Evolutionary conservation across 331 rosid species (phyloP).

Genomic region (Acacia concinna): DNA sequence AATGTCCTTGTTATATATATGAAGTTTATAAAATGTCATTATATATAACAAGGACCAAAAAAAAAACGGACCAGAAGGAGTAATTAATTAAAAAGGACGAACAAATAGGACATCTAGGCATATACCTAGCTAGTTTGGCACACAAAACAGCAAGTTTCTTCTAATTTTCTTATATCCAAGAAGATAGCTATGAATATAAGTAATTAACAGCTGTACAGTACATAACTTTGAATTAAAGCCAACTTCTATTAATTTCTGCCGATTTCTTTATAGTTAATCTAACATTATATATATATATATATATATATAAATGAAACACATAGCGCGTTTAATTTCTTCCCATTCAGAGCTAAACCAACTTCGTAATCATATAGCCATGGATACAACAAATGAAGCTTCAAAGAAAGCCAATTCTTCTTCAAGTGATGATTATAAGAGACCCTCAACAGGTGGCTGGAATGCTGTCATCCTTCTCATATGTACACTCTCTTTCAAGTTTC

Average conservation of each 20-base stretch:
- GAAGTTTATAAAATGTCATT: no score
- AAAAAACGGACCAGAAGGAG: no score
- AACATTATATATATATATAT: not conserved
- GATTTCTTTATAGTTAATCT: not conserved
- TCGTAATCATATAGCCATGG: not conserved
- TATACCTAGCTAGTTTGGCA: not conserved
- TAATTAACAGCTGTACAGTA: not conserved
- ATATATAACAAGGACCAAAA: no score
- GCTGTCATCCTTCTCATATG: conserved; percentile 39
- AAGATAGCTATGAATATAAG: not conserved
- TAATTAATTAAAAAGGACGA: no score
- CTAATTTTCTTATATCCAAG: not conserved
- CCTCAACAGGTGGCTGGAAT: conserved; percentile 56
- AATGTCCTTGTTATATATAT: no score
- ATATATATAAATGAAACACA: not conserved
- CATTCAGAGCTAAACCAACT: not conserved
- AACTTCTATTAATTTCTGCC: not conserved
- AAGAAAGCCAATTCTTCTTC: not conserved
- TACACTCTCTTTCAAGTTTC: not conserved
- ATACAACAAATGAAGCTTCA: not conserved
- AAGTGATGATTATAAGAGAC: not conserved
- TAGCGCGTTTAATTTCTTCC: not conserved
- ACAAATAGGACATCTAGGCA: not conserved
- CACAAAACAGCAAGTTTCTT: not conserved
- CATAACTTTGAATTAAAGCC: not conserved